Percentiles rank a stretch among this genome's conserved stretches.
Conservation (phyloP, 305 asterid species). For the Fraxinus xanthoxyloides region DNA sequence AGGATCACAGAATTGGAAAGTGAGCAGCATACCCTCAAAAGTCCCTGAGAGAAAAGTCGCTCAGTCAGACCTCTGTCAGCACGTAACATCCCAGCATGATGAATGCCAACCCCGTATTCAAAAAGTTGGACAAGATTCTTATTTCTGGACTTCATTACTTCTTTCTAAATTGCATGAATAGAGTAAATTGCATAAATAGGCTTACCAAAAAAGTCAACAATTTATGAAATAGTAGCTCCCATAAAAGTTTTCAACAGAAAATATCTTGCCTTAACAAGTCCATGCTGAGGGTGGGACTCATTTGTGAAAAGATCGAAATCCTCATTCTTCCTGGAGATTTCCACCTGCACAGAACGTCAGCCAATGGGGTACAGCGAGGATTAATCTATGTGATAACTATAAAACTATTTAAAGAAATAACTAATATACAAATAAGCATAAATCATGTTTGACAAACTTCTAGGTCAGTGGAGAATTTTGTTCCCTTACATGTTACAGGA, state of each 20-base stretch:
- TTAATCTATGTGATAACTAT: constrained; percentile 13
- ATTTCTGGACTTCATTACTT: constrained; percentile 93
- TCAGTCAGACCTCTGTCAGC: constrained; percentile 93
- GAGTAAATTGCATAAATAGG: constrained; percentile 20
- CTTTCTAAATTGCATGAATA: constrained; percentile 58
- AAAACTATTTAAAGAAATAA: constrained; percentile 1
- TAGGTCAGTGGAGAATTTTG: not conserved
- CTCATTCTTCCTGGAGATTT: constrained; percentile 57
- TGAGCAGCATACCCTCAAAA: constrained; percentile 50
- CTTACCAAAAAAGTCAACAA: constrained; percentile 17
- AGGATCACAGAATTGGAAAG: constrained; percentile 15
- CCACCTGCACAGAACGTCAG: constrained; percentile 55
- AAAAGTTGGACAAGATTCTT: constrained; percentile 82
- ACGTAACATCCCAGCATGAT: constrained; percentile 99
- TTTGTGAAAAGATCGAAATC: constrained; percentile 65
- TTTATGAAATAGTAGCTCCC: constrained; percentile 5
- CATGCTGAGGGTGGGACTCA: constrained; percentile 85
- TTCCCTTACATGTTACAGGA: not conserved
- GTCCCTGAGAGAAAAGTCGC: constrained; percentile 94
- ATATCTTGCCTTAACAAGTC: constrained; percentile 65
- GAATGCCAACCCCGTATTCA: constrained; percentile 87
- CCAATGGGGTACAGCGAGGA: constrained; percentile 18
- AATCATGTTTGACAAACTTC: constrained; percentile 15
- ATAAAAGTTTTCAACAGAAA: constrained; percentile 25
- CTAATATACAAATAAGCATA: constrained; percentile 7